Evolutionary conservation across 2,329 filamentous ascomycete genomes (phyloP).

Genomic region (Dactylellina drechsleri): DNA sequence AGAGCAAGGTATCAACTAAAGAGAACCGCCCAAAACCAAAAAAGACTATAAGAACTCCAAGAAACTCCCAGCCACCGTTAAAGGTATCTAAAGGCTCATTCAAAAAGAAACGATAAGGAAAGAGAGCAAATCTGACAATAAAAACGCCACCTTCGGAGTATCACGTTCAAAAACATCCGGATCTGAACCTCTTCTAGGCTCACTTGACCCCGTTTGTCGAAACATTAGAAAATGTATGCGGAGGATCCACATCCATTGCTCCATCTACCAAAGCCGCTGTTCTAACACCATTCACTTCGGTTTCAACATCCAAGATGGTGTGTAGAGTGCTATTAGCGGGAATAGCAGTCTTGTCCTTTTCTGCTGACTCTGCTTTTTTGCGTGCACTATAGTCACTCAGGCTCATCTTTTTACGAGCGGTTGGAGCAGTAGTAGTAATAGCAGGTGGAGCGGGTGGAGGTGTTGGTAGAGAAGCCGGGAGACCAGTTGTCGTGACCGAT

Average conservation of each 20-base stretch:
- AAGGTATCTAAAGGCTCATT: constrained; percentile 51
- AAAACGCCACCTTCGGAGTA: constrained; percentile 23
- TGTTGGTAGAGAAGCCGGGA: constrained; percentile 14
- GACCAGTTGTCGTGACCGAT: not conserved
- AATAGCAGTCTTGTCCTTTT: constrained; percentile 34
- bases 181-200: constrained; percentile 8
- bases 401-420: constrained; percentile 43
- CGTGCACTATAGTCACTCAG: constrained; percentile 37
- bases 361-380: constrained; percentile 43
- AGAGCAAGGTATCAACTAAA: constrained; percentile 44
- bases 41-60: constrained; percentile 10
- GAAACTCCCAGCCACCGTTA: constrained; percentile 46
- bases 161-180: not conserved
- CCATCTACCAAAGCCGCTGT: not conserved
- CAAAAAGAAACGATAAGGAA: constrained; percentile 26
- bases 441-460: constrained; percentile 10
- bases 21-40: constrained; percentile 37
- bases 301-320: constrained; percentile 25
- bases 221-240: constrained; percentile 22
- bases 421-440: constrained; percentile 1
- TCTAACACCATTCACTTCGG: constrained; percentile 24
- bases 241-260: constrained; percentile 48
- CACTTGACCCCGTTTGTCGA: constrained; percentile 21
- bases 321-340: constrained; percentile 6
- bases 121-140: constrained; percentile 15